Base-by-base conservation (phyloP, 1,284 basidiomycete species). In the Volvariella surrecta region DNA sequence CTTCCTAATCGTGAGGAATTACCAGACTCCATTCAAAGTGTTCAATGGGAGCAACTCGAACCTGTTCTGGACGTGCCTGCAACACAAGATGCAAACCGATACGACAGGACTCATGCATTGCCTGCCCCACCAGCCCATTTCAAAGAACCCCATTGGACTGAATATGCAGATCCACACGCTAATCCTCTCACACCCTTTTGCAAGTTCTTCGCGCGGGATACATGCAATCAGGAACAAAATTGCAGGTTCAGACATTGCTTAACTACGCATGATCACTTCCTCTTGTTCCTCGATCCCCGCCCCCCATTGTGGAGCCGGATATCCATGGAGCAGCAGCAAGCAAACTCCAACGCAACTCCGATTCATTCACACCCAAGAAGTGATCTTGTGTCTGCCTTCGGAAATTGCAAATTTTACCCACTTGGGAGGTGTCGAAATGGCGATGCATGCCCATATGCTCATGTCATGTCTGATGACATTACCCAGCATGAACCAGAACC, bases 351-450 rank as follows among this genome's bases (percentile, higher is more conserved):
- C 21, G 24, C 42, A 32, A 35, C 10, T 22, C 34, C 43, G 20
- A 39, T 42, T 35, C 13, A 44, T 13, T 24, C 41, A 35, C 44
- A 40, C n/a, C 16, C 22, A 37, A 28, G 24, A 28, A 28, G n/a
- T n/a, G n/a, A n/a, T n/a, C n/a, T n/a, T n/a, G n/a, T n/a, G n/a
- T 19, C 44, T 19, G 19, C 32, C 7, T 19, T 31, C 4, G 37
- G 18, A 8, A 16, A 28, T 20, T 67, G 66, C 46, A 46, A 45
- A 11, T 66, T 63, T 46, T 66, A 60, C 45, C 52, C 53, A 7
- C 48, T 59, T 18, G 64, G 64, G 11, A 63, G 50, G 40, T 72
- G 70, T 52, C 60, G 48, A n/a, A 68, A 68, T 40, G 67, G 66
- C 8, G 52, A 49, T 15, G 43, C 48, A 6, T 71, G 68, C 42